phyloP scores from a whole-genome alignment of 2,329 filamentous ascomycete species.

The Penicillium psychrosexuale region DNA sequence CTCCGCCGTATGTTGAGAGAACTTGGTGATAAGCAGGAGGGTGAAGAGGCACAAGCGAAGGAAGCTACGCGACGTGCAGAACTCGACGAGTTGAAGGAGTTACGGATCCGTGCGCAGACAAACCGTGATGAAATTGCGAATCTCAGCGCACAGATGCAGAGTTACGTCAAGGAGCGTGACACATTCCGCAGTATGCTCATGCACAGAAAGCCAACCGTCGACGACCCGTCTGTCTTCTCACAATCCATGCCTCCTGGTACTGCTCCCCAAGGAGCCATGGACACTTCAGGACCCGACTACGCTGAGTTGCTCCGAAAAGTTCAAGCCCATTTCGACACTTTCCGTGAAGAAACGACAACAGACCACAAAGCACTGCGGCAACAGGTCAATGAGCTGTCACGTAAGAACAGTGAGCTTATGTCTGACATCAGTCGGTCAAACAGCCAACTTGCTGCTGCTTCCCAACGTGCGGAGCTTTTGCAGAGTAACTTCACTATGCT shows the following conservation, averaged over 20 bases:
- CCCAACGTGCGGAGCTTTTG: conserved; percentile 83
- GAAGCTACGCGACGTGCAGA: conserved; percentile 54
- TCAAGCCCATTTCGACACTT: conserved; percentile 84
- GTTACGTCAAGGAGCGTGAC: conserved; percentile 91
- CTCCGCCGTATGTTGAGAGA: conserved; percentile 78
- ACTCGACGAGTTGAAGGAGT: conserved; percentile 67
- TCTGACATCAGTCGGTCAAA: conserved; percentile 74
- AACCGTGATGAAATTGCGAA: conserved; percentile 82
- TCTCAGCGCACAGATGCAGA: conserved; percentile 79
- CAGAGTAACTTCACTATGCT: conserved; percentile 82
- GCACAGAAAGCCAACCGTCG: conserved; percentile 63
- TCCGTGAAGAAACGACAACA: conserved; percentile 77
- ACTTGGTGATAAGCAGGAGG: conserved; percentile 85
- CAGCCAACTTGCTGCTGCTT: conserved; percentile 77
- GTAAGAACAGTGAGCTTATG: conserved; percentile 78
- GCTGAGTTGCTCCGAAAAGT: conserved; percentile 79
- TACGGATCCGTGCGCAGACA: conserved; percentile 70
- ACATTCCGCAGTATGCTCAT: conserved; percentile 96
- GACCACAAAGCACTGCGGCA: conserved; percentile 80
- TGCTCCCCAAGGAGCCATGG: conserved; percentile 46
- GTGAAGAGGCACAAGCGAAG: conserved; percentile 71
- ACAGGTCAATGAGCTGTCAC: conserved; percentile 75
- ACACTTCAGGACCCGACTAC: conserved; percentile 60
- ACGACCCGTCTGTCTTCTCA: conserved; percentile 64
- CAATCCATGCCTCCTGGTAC: conserved; percentile 62